These are phyloP conservation scores for Ananas comosus DNA, from an alignment of 176 grass and related monocot genomes.

Conservation along the genomic window DNA sequence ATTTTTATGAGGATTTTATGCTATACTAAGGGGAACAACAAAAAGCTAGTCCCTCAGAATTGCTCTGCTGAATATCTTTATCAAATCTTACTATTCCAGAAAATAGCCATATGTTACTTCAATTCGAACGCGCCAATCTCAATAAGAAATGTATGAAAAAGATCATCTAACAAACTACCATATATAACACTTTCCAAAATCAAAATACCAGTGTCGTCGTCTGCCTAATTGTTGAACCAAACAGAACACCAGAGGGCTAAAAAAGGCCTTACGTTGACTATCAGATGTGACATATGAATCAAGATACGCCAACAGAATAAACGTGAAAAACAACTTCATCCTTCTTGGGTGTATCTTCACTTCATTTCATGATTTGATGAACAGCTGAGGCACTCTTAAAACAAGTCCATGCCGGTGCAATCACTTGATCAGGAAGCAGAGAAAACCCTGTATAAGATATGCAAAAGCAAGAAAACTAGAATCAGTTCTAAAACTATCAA, in stretches of 20 bases:
- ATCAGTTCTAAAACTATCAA: too few species aligned
- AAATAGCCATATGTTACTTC: too few species aligned
- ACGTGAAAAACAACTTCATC: constrained; percentile 32
- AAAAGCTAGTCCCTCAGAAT: too few species aligned
- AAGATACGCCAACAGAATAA: constrained; percentile 31
- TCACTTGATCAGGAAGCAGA: constrained; percentile 10
- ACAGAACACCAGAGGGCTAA: neutral
- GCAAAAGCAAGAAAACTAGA: constrained; percentile 8
- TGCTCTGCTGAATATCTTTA: too few species aligned
- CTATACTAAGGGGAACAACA: too few species aligned
- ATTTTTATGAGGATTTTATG: too few species aligned
- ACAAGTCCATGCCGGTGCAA: neutral
- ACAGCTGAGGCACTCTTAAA: constrained; percentile 16
- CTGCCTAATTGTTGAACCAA: too few species aligned
- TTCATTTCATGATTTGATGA: constrained; percentile 7
- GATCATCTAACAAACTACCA: neutral
- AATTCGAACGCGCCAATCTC: too few species aligned
- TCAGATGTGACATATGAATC: constrained; percentile 21
- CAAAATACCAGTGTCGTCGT: neutral
- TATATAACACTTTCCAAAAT: constrained; percentile 4
- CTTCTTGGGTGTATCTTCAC: constrained; percentile 9
- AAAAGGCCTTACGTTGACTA: constrained; percentile 33
- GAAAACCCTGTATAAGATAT: neutral
- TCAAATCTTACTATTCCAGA: too few species aligned
- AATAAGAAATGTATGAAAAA: too few species aligned